Evolutionary conservation across 2,329 filamentous ascomycete species (phyloP), one percentile per base, ranked within the genome.

Genomic region (Trichoderma pleuroti): DNA sequence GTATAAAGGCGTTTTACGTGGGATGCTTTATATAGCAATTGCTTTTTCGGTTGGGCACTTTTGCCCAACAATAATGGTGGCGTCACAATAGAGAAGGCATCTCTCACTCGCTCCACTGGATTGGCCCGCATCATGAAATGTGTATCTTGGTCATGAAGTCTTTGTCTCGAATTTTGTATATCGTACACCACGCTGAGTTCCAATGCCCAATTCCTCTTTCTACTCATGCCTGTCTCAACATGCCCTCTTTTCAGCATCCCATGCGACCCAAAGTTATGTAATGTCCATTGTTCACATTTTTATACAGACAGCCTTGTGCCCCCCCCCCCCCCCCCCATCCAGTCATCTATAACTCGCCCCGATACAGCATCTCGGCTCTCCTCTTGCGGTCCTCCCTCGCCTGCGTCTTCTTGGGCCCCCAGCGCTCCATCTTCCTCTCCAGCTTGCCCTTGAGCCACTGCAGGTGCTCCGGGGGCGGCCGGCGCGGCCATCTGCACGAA

Each of bases 401-500:
- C 76, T 84, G 82, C 34, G 80, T 80, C 78, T 85, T 84, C 72
- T 84, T 85, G 24, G 86, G 83, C 12, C 89, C 88, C 88, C 88
- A 91, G 65, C 84, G 79, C n/a, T 81, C 80, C 80, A 84, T 84
- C 71, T 85, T 82, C 42, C 82, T 81, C 70, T 86, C 84, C 72
- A 84, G 72, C 77, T 83, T 83, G 70, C 78, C 80, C 76, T 79
- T 78, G 68, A 87, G 79, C 73, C 78, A 82, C 68, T 83, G 78
- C 72, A 81, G 80, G 80, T 90, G 85, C 75, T 84, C 83, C 7
- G 74, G 72, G 42, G 83, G 80, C 26, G 87, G 87, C 82, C 68
- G 84, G 81, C 76, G 84, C 85, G 76, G 85, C 88, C 80, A 89
- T 87, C 78, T 86, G 85, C 71, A 91, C 82, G 75, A 91, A 90